A percentile compares a stretch with the other conserved stretches of the same genome.
Conservation (phyloP, 305 asterid genomes). For the Salvia sclarea region DNA sequence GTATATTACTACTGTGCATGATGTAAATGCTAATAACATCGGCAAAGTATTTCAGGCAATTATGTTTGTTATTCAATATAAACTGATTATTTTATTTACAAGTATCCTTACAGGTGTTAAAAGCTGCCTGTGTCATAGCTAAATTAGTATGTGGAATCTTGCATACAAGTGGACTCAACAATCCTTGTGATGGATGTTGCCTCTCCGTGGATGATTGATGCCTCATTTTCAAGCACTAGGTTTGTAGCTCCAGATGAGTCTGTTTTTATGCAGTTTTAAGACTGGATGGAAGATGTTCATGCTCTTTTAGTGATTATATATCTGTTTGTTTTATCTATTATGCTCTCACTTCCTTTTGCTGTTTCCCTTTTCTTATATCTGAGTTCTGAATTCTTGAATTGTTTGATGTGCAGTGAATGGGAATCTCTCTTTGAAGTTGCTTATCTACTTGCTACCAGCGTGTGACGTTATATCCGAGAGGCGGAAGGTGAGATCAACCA, state of each 20-base stretch:
- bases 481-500: neutral
- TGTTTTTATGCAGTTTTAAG: neutral
- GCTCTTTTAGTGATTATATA: neutral
- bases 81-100: neutral
- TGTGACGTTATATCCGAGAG: neutral
- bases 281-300: neutral
- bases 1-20: neutral
- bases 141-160: slow-evolving; percentile 1
- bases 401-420: neutral
- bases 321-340: neutral
- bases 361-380: neutral
- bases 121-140: neutral
- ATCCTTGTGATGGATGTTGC: neutral
- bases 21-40: neutral
- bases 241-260: slow-evolving; percentile 6
- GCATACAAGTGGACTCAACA: neutral
- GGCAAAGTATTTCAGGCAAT: neutral
- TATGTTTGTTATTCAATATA: neutral
- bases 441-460: neutral
- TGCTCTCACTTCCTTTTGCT: neutral
- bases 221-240: neutral
- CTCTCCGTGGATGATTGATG: neutral
- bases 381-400: slow-evolving; percentile 1
- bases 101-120: neutral
- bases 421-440: neutral